phyloP scores from a whole-genome alignment of 2,329 filamentous ascomycete species.

The Exophiala lecanii-corni region DNA sequence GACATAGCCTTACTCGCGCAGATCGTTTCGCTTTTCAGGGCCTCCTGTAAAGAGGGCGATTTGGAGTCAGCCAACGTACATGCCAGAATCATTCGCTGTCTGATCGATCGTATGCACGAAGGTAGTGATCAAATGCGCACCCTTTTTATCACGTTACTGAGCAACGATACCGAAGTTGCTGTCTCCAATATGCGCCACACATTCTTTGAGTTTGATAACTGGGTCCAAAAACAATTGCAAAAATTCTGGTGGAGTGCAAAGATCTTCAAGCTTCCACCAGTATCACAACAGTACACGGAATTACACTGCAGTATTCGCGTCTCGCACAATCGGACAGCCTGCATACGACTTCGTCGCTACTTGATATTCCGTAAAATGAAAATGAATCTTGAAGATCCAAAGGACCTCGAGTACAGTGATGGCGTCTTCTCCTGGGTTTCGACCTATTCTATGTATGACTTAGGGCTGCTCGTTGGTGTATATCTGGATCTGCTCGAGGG shows the following conservation, averaged over 20 bases:
- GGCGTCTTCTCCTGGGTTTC: conserved; percentile 8
- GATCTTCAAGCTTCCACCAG: conserved; percentile 1
- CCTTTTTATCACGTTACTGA: conserved; percentile 12
- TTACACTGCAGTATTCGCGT: conserved; percentile 5
- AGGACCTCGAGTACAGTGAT: conserved; percentile 8
- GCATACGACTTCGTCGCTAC: conserved; percentile 10
- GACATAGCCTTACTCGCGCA: conserved; percentile 10
- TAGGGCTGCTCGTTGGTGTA: conserved; percentile 7
- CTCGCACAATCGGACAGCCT: not conserved
- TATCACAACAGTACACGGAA: conserved; percentile 2
- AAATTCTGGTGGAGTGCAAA: conserved; percentile 8
- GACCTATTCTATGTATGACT: conserved; percentile 8
- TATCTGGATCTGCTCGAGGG: conserved; percentile 9
- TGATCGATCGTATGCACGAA: conserved; percentile 5
- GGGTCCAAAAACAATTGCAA: conserved; percentile 6
- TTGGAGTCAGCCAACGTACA: conserved; percentile 6
- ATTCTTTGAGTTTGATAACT: conserved; percentile 11
- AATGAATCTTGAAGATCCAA: conserved; percentile 10
- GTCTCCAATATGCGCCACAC: conserved; percentile 9
- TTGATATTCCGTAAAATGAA: conserved; percentile 1
- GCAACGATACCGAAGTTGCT: conserved; percentile 11
- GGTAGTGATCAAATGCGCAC: conserved; percentile 4
- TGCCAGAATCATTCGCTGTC: conserved; percentile 9
- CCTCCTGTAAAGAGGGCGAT: conserved; percentile 11
- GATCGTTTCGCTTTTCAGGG: conserved; percentile 11